Evolutionary conservation across 1,139 yeast genomes (phyloP).

Genomic region (Scheffersomyces illinoinensis): DNA sequence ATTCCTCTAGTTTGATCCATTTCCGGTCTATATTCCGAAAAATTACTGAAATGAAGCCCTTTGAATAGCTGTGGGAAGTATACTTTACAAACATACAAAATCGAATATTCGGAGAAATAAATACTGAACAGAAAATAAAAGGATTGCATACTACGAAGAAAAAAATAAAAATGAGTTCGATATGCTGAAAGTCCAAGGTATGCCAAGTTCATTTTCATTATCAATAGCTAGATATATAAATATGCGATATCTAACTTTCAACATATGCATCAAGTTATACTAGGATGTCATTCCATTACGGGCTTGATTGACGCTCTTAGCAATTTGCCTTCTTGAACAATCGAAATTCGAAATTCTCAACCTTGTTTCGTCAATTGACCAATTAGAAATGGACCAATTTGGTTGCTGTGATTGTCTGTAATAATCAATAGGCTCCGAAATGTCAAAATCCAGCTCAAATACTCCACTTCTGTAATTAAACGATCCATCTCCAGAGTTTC

Average conservation of each 20-base stretch:
- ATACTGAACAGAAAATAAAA: too few species aligned
- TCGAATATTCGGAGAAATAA: too few species aligned
- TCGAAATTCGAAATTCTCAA: constrained; percentile 23
- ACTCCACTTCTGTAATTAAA: constrained; percentile 27
- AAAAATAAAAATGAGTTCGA: too few species aligned
- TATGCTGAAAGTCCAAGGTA: too few species aligned
- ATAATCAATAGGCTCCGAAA: constrained; percentile 19
- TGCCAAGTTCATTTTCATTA: too few species aligned
- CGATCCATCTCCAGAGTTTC: constrained; percentile 6
- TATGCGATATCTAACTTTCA: neutral
- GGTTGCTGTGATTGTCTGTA: constrained; percentile 15
- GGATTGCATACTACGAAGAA: too few species aligned
- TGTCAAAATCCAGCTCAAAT: constrained; percentile 28
- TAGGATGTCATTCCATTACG: neutral
- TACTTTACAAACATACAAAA: too few species aligned
- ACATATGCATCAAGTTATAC: neutral
- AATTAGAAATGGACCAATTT: constrained; percentile 10
- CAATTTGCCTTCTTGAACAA: constrained; percentile 21
- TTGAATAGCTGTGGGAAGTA: too few species aligned
- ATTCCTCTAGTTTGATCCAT: too few species aligned
- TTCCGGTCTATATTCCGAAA: too few species aligned
- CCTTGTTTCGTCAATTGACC: constrained; percentile 23
- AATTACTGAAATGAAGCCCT: too few species aligned
- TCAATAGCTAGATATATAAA: neutral
- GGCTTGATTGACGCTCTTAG: constrained; percentile 10